Evolutionary conservation across 2,329 filamentous ascomycete species (phyloP).

Genomic region (Ophiostoma piceae): DNA sequence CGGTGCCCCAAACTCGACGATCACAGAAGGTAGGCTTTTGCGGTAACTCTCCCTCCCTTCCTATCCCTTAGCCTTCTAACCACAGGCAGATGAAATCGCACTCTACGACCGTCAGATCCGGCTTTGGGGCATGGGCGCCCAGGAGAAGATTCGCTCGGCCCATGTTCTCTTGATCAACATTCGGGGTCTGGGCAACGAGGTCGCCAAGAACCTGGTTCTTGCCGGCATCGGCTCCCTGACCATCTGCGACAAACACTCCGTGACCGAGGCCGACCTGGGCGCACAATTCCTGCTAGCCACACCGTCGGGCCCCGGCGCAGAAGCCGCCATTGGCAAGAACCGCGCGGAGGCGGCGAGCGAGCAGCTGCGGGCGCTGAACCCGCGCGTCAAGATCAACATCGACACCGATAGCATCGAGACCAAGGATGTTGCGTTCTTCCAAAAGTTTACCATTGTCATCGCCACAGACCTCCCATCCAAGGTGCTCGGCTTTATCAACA

Average conservation of each 20-base stretch:
- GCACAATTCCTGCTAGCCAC: constrained; percentile 72
- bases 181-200: constrained; percentile 83
- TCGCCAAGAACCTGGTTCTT: constrained; percentile 94
- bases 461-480: constrained; percentile 79
- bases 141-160: constrained; percentile 84
- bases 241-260: constrained; percentile 70
- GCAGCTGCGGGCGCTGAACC: constrained; percentile 82
- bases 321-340: constrained; percentile 70
- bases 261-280: constrained; percentile 74
- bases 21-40: constrained; percentile 23
- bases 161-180: constrained; percentile 86
- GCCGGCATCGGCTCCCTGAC: constrained; percentile 89
- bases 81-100: constrained; percentile 77
- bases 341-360: constrained; percentile 73
- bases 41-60: background rate
- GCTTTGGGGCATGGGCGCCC: constrained; percentile 92
- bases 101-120: constrained; percentile 96
- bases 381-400: constrained; percentile 70
- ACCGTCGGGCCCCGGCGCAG: constrained; percentile 33
- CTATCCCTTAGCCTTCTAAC: background rate
- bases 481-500: constrained; percentile 74
- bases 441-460: constrained; percentile 76
- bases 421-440: constrained; percentile 60
- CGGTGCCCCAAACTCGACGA: constrained; percentile 9
- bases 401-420: constrained; percentile 62